A percentile compares a stretch with the other conserved stretches of the same genome.
Conservation (phyloP, 352 stramenopile species). For the Hyaloperonospora arabidopsidis region DNA sequence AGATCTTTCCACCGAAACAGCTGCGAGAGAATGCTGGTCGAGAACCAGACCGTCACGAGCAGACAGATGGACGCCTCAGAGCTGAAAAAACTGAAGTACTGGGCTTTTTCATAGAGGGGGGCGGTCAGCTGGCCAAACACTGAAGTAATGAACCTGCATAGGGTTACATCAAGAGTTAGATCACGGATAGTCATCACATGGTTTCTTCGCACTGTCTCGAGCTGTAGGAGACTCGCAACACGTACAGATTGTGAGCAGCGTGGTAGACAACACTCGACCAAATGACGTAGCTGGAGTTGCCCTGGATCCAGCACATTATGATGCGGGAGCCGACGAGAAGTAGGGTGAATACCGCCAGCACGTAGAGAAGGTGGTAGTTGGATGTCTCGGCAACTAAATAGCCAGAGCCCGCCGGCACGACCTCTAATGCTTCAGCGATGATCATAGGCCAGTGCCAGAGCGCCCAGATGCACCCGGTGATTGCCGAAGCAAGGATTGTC, state of each 20-base stretch:
- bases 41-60: constrained; percentile 84
- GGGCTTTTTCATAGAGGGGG: constrained; percentile 70
- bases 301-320: constrained; percentile 89
- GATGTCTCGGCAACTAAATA: constrained; percentile 73
- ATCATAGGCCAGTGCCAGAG: constrained; percentile 86
- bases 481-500: constrained; percentile 77
- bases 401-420: constrained; percentile 62
- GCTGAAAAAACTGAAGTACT: constrained; percentile 84
- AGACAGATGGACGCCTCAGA: constrained; percentile 75
- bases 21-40: constrained; percentile 82
- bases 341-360: constrained; percentile 70
- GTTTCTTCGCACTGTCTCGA: not conserved
- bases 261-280: constrained; percentile 85
- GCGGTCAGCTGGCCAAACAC: constrained; percentile 83
- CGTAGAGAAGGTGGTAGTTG: constrained; percentile 73
- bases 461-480: constrained; percentile 78
- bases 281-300: constrained; percentile 83
- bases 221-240: not conserved
- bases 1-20: constrained; percentile 81
- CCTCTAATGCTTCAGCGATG: constrained; percentile 72
- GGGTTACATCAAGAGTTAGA: not conserved
- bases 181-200: not conserved
- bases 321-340: constrained; percentile 77
- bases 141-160: constrained; percentile 77
- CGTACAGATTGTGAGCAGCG: constrained; percentile 82